Conservation (phyloP, 257 asterid genomes). For the Paraleonurus japonicus region DNA sequence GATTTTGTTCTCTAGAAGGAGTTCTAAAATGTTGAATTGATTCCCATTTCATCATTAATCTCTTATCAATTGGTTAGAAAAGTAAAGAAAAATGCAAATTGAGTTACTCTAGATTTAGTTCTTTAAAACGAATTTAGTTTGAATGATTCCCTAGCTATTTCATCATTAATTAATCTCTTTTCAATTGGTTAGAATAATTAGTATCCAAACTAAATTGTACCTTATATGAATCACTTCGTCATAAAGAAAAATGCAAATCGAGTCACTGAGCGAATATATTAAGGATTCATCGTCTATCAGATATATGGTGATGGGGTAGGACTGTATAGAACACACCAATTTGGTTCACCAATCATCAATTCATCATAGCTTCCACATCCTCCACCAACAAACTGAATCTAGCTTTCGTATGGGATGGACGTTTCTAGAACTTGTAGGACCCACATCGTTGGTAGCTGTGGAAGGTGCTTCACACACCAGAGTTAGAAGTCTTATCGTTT, state of each 20-base stretch:
- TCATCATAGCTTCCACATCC: constrained; percentile 45
- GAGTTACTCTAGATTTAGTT: too few relatives aligned
- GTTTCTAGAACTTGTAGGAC: constrained; percentile 37
- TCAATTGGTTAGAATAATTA: too few relatives aligned
- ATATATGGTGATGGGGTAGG: constrained; percentile 55
- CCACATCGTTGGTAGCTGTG: constrained; percentile 27
- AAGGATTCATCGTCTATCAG: constrained; percentile 18
- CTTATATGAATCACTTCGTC: not conserved
- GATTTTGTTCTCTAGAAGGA: not conserved
- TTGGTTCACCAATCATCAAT: constrained; percentile 47
- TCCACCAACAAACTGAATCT: constrained; percentile 31
- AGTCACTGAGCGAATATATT: too few relatives aligned
- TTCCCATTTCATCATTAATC: too few relatives aligned
- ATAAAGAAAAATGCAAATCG: too few relatives aligned
- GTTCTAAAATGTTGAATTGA: too few relatives aligned
- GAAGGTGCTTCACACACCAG: constrained; percentile 44
- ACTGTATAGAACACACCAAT: constrained; percentile 50
- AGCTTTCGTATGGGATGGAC: constrained; percentile 38
- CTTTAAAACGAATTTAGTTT: too few relatives aligned
- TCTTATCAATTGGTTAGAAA: too few relatives aligned
- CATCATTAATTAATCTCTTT: too few relatives aligned
- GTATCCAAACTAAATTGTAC: not conserved
- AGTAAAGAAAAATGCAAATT: too few relatives aligned
- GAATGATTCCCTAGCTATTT: too few relatives aligned
- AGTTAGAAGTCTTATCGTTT: constrained; percentile 39